phyloP scores from a whole-genome alignment of 208 protist genomes.

The Trypanosoma rangeli region DNA sequence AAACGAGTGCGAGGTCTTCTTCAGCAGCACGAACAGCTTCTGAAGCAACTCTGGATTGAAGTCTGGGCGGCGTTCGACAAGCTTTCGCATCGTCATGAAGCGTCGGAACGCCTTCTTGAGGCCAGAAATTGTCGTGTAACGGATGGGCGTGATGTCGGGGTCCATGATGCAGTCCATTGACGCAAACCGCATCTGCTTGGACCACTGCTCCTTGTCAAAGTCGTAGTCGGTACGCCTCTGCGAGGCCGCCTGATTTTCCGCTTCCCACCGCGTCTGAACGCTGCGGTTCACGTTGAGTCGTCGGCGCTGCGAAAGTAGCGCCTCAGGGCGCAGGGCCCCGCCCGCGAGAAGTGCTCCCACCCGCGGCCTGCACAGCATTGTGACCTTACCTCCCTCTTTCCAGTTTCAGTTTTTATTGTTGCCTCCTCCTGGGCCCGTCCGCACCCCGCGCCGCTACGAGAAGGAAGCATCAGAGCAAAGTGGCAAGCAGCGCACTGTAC shows the following conservation, averaged over 20 bases:
- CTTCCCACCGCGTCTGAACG: conserved; percentile 82
- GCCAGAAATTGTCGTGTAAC: conserved; percentile 75
- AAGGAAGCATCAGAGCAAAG: background rate
- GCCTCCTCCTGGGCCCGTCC: background rate
- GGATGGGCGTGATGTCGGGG: conserved; percentile 80
- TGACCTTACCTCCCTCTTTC: background rate
- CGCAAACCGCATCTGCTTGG: conserved; percentile 91
- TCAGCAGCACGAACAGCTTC: conserved; percentile 74
- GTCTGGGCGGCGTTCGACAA: conserved; percentile 82
- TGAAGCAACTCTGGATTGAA: conserved; percentile 71
- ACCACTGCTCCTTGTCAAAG: conserved; percentile 92
- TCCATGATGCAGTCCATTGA: conserved; percentile 94
- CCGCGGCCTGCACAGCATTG: conserved; percentile 17
- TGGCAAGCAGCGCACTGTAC: background rate
- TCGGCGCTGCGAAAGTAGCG: conserved; percentile 19
- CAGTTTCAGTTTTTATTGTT: background rate
- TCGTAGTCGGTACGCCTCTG: conserved; percentile 90
- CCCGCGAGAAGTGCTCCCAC: background rate
- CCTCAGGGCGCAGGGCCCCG: background rate
- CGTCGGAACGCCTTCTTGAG: conserved; percentile 73
- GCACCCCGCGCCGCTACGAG: background rate
- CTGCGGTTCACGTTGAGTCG: conserved; percentile 87
- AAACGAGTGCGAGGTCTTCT: conserved; percentile 62
- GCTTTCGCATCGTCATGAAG: conserved; percentile 89
- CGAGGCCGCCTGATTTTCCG: conserved; percentile 63